Conservation (phyloP, 108 stramenopile species). For the Schizochytrium sp. region DNA sequence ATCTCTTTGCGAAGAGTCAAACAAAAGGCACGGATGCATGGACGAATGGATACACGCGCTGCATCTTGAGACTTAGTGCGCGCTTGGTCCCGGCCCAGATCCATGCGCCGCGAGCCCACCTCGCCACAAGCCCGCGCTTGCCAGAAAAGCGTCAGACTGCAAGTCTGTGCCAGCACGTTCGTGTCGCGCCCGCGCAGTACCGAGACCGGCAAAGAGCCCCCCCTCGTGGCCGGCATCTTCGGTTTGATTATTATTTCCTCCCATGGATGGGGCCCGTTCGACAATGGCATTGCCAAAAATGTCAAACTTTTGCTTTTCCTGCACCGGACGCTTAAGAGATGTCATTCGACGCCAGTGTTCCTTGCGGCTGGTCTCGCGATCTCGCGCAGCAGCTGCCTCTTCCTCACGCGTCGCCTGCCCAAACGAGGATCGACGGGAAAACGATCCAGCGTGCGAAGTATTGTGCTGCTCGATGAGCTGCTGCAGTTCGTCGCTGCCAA, state of each 20-base stretch:
- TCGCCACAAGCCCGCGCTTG: neutral
- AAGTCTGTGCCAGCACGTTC: neutral
- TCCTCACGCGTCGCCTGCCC: neutral
- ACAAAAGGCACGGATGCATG: too few relatives aligned
- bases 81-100: neutral
- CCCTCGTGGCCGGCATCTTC: neutral
- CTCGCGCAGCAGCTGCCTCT: neutral
- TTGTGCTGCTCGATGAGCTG: neutral
- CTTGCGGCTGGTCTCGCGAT: neutral
- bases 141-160: neutral
- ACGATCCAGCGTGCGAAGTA: neutral
- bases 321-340: neutral
- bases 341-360: neutral
- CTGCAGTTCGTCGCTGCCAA: neutral
- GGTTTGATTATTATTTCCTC: neutral
- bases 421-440: neutral
- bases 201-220: neutral
- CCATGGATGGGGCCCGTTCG: neutral
- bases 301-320: neutral
- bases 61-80: too few relatives aligned
- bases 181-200: neutral
- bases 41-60: too few relatives aligned
- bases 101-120: neutral
- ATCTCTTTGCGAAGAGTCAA: too few relatives aligned
- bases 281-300: constrained; percentile 4